phyloP scores from a whole-genome alignment of 1,284 basidiomycete species.

The Irpex sp. region DNA sequence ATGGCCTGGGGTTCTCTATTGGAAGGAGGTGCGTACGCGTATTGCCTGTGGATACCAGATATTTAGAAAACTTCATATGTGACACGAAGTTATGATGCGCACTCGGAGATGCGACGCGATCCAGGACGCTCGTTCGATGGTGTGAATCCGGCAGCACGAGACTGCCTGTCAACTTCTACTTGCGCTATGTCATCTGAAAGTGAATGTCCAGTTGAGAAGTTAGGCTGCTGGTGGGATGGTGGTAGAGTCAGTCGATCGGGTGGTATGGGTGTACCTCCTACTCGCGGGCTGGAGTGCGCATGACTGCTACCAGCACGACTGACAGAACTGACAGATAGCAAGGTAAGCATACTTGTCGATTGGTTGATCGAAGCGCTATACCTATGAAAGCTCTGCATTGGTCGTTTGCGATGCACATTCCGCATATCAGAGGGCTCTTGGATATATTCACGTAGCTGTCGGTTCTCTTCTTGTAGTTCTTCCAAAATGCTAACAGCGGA shows the following conservation, averaged over 20 bases:
- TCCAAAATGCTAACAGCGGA: slow-evolving; percentile 39
- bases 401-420: slow-evolving; percentile 64
- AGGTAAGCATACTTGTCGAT: background rate
- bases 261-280: slow-evolving; percentile 41
- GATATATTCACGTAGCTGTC: slow-evolving; percentile 34
- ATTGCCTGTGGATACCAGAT: slow-evolving; percentile 40
- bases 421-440: slow-evolving; percentile 29
- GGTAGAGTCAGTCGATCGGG: slow-evolving; percentile 57
- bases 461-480: slow-evolving; percentile 44
- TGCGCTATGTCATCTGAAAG: slow-evolving; percentile 17
- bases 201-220: slow-evolving; percentile 32
- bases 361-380: slow-evolving; percentile 24
- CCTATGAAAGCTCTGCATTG: slow-evolving; percentile 41
- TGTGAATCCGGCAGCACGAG: background rate
- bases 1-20: slow-evolving; percentile 29
- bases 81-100: slow-evolving; percentile 18
- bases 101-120: slow-evolving; percentile 46
- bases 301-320: slow-evolving; percentile 26
- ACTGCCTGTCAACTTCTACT: slow-evolving; percentile 12
- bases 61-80: background rate
- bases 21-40: slow-evolving; percentile 46
- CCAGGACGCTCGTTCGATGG: slow-evolving; percentile 29
- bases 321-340: background rate
- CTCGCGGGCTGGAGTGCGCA: slow-evolving; percentile 53
- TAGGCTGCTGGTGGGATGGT: slow-evolving; percentile 43